Percentiles rank a stretch among this genome's conserved stretches.
Conservation (phyloP, 345 rosid genomes). For the Pugionium dolabratum region DNA sequence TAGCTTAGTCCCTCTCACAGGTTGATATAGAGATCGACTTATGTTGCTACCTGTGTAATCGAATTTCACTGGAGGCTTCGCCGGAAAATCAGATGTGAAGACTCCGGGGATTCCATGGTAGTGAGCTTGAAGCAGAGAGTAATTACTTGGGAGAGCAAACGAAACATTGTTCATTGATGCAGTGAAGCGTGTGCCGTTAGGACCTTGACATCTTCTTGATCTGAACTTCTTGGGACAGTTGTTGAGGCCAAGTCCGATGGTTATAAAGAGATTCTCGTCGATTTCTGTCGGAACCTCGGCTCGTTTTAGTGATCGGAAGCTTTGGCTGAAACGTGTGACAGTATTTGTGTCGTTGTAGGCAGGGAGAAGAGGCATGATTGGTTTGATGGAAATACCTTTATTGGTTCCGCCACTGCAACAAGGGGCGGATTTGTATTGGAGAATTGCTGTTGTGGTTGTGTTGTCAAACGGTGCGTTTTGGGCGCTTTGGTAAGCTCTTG, state of each 20-base stretch:
- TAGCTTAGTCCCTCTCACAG: slow-evolving; percentile 63
- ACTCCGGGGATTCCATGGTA: slow-evolving; percentile 64
- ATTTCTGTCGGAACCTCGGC: slow-evolving; percentile 67
- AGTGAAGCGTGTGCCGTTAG: slow-evolving; percentile 86
- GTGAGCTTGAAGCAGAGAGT: slow-evolving; percentile 82
- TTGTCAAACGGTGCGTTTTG: slow-evolving; percentile 77
- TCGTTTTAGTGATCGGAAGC: slow-evolving; percentile 50
- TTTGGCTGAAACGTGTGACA: slow-evolving; percentile 56
- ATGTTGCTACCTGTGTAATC: slow-evolving; percentile 90
- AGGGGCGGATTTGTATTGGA: slow-evolving; percentile 75
- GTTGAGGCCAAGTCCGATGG: slow-evolving; percentile 76
- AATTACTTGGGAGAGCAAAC: slow-evolving; percentile 66
- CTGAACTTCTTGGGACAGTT: slow-evolving; percentile 62
- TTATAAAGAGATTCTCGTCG: slow-evolving; percentile 72
- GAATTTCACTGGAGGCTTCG: slow-evolving; percentile 60
- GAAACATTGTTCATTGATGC: slow-evolving; percentile 89
- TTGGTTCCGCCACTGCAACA: slow-evolving; percentile 56
- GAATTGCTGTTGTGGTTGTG: slow-evolving; percentile 90
- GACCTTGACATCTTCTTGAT: slow-evolving; percentile 73
- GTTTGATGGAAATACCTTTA: slow-evolving; percentile 41
- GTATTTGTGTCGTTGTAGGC: slow-evolving; percentile 80
- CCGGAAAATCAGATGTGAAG: slow-evolving; percentile 85
- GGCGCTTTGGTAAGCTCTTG: slow-evolving; percentile 78
- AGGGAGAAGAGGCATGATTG: slow-evolving; percentile 72
- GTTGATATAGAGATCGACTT: slow-evolving; percentile 69